phyloP scores from a whole-genome alignment of 2,329 filamentous ascomycete genomes.

The Paecilomyces variotii region DNA sequence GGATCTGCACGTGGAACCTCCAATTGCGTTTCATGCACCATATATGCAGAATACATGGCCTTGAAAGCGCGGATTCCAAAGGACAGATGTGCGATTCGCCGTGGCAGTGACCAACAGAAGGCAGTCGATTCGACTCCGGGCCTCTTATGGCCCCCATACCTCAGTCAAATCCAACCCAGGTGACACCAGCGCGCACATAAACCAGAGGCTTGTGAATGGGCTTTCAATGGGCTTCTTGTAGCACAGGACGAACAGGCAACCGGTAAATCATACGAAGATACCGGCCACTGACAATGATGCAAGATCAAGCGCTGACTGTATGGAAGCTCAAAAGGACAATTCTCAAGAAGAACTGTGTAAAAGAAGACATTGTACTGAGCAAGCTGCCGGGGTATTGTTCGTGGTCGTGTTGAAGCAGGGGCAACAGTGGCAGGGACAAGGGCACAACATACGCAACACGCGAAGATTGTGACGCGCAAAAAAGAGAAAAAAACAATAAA shows the following conservation, averaged over 20 bases:
- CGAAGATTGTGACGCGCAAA: slow-evolving; percentile 17
- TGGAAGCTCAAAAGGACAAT: neutral
- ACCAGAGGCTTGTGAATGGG: neutral
- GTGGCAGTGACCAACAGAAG: neutral
- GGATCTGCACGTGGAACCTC: neutral
- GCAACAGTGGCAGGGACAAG: neutral
- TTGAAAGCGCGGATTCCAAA: neutral
- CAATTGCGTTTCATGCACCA: neutral
- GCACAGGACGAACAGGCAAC: neutral
- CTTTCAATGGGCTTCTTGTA: neutral
- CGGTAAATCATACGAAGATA: neutral
- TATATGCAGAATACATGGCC: neutral
- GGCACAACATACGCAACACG: slow-evolving; percentile 9
- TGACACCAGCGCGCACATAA: neutral
- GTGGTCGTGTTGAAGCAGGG: neutral
- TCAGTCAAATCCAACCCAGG: neutral
- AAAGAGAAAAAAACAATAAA: slow-evolving; percentile 11
- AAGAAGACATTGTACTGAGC: neutral
- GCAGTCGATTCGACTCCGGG: neutral
- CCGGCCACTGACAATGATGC: neutral
- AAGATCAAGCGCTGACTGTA: neutral
- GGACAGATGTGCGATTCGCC: neutral
- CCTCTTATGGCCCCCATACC: neutral
- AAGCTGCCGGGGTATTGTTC: neutral
- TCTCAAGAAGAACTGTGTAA: neutral